Percentiles rank a stretch among this genome's conserved stretches.
phyloP scores from a whole-genome alignment of 208 protist species.

The Leishmania mexicana region DNA sequence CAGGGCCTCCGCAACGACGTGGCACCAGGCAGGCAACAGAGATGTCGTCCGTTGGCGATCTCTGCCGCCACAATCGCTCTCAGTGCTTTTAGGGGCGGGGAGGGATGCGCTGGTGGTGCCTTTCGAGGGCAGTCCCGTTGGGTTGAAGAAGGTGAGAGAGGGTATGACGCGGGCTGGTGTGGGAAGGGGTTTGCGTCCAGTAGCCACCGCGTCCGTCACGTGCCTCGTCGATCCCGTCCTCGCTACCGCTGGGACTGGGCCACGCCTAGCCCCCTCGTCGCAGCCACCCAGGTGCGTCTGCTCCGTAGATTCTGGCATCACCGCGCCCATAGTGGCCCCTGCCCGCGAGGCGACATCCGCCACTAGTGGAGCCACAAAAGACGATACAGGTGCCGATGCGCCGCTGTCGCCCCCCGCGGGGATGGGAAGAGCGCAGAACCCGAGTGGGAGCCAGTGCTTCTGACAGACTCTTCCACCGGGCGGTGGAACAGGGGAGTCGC shows the following conservation, averaged over 20 bases:
- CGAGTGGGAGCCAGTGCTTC: too few species aligned
- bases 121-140: neutral
- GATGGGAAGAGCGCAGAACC: neutral
- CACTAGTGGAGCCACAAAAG: neutral
- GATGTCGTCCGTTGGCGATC: neutral
- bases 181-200: neutral
- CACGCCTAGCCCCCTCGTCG: neutral
- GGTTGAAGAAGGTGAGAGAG: neutral
- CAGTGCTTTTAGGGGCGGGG: neutral
- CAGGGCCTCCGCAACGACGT: slow-evolving; percentile 5
- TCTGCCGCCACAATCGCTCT: neutral
- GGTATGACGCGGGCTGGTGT: neutral
- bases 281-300: neutral
- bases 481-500: neutral
- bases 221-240: neutral
- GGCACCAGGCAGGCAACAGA: slow-evolving; percentile 24
- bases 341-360: neutral
- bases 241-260: neutral
- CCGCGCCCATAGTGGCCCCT: neutral
- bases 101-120: neutral
- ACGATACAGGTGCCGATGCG: neutral
- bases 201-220: neutral
- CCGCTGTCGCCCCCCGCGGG: neutral
- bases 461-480: neutral
- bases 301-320: neutral